Evolutionary conservation across 768 basidiomycete genomes (phyloP).

Genomic region (Ramaria rubella): DNA sequence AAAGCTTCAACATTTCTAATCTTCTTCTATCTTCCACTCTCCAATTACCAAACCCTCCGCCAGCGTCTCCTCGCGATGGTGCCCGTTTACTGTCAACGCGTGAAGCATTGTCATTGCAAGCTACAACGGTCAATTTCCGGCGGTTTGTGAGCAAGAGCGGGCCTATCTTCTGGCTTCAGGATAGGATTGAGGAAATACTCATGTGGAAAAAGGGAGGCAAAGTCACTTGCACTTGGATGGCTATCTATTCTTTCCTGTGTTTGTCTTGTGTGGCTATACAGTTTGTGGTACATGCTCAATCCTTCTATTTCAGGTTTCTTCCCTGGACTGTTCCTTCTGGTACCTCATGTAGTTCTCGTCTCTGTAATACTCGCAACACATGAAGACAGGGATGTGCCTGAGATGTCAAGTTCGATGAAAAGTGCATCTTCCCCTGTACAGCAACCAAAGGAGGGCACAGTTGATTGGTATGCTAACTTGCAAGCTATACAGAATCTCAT

Average conservation of each 20-base stretch:
- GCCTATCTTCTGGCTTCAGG: constrained; percentile 85
- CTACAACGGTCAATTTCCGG: constrained; percentile 73
- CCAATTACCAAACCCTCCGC: constrained; percentile 2
- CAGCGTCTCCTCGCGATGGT: constrained; percentile 7
- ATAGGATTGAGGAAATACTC: constrained; percentile 77
- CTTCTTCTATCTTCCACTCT: constrained; percentile 11
- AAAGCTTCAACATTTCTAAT: constrained; percentile 9
- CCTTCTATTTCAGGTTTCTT: constrained; percentile 52
- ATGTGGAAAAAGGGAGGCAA: constrained; percentile 76
- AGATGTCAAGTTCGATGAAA: constrained; percentile 10
- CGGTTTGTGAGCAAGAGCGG: constrained; percentile 72
- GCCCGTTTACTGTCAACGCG: constrained; percentile 45
- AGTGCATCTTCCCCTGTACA: constrained; percentile 29
- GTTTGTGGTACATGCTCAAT: not conserved
- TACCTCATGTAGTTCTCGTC: constrained; percentile 61
- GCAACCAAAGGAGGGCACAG: constrained; percentile 50
- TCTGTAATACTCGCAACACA: constrained; percentile 62
- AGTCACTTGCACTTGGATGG: constrained; percentile 68
- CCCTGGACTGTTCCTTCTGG: constrained; percentile 60
- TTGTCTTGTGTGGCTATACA: constrained; percentile 23
- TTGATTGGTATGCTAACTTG: constrained; percentile 81
- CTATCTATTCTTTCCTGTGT: constrained; percentile 77
- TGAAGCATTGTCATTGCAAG: constrained; percentile 71
- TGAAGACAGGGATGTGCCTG: constrained; percentile 30
- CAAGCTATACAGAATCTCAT: constrained; percentile 90